Base-by-base conservation (phyloP, 2,329 filamentous ascomycete genomes). In the Sporothrix sp. region DNA sequence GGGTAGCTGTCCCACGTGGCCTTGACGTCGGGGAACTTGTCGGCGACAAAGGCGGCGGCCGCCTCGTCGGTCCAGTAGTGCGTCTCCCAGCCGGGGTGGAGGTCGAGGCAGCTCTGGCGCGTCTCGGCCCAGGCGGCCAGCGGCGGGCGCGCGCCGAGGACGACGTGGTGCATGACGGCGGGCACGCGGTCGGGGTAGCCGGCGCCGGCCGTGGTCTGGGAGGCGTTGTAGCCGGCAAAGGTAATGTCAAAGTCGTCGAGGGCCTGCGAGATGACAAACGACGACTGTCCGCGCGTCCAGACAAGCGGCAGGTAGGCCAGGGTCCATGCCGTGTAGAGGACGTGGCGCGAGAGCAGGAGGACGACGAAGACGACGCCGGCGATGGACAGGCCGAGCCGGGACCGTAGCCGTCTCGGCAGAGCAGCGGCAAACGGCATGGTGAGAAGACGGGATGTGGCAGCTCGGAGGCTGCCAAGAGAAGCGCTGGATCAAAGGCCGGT, bases 1-100 rank as follows among this genome's bases (percentile, higher is more conserved):
- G 72, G 74, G 66, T 90, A 91, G 59, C 74, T 74, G 60, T 86
- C 81, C 61, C 85, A 91, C 0, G 83, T 87, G 45, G 79, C 72
- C 14, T 87, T 70, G 63, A 87, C 89, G 81, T 84, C 88, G 1
- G 84, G 79, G 59, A 88, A 90, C 64, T 89, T 78, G 25, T 73
- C 70, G 33, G 75, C 75, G 58, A 91, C 87, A 59, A 91, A 89
- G 3, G 33, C 35, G 7, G 25, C 25, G 7, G 50, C 50, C 13
- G 10, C 48, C 33, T 52, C 50, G 45, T 52, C 45, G 8, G 44
- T 52, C 50, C 50, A 52, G 13, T 42, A 40, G 44, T 48, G 40
- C 2, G 44, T 30, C 39, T 52, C 44, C 50, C 50, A 52, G 21
- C 45, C 50, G 8, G 40, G 38, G 25, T 52, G 50, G 16, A 52